A percentile compares a stretch with the other conserved stretches of the same genome.
phyloP scores from a whole-genome alignment of 2,329 filamentous ascomycete species.

The Talaromyces sp. region DNA sequence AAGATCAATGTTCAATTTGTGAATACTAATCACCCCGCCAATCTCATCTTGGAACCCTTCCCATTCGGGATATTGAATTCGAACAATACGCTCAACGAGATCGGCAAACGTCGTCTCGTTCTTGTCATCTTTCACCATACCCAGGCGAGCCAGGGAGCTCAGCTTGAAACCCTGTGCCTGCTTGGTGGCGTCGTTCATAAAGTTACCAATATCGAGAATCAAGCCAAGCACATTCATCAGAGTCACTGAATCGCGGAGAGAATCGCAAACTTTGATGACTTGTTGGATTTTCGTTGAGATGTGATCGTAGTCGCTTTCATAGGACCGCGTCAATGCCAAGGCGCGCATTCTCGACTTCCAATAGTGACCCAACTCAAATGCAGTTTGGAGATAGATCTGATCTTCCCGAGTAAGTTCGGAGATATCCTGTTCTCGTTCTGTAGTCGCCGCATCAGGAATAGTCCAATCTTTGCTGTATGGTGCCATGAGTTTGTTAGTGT shows the following conservation, averaged over 20 bases:
- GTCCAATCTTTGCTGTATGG: slow-evolving; percentile 97
- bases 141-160: slow-evolving; percentile 82
- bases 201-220: slow-evolving; percentile 97
- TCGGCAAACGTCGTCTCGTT: slow-evolving; percentile 96
- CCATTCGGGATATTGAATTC: slow-evolving; percentile 95
- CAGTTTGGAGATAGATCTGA: slow-evolving; percentile 89
- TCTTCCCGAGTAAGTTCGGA: slow-evolving; percentile 86
- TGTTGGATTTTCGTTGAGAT: slow-evolving; percentile 79
- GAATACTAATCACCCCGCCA: slow-evolving; percentile 65
- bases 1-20: slow-evolving; percentile 95
- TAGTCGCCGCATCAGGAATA: slow-evolving; percentile 72
- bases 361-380: slow-evolving; percentile 93
- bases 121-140: slow-evolving; percentile 99
- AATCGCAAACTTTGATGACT: slow-evolving; percentile 82
- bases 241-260: slow-evolving; percentile 81
- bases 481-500: slow-evolving; percentile 82
- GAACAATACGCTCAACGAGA: slow-evolving; percentile 91
- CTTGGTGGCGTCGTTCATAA: slow-evolving; percentile 99
- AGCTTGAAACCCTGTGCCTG: slow-evolving; percentile 98
- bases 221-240: slow-evolving; percentile 94
- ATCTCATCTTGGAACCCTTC: slow-evolving; percentile 86
- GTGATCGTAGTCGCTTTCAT: slow-evolving; percentile 85
- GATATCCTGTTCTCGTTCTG: slow-evolving; percentile 79
- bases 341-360: slow-evolving; percentile 98
- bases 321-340: slow-evolving; percentile 75